phyloP scores from a whole-genome alignment of 202 grass and related monocot species.

The Dendrocalamus latiflorus region DNA sequence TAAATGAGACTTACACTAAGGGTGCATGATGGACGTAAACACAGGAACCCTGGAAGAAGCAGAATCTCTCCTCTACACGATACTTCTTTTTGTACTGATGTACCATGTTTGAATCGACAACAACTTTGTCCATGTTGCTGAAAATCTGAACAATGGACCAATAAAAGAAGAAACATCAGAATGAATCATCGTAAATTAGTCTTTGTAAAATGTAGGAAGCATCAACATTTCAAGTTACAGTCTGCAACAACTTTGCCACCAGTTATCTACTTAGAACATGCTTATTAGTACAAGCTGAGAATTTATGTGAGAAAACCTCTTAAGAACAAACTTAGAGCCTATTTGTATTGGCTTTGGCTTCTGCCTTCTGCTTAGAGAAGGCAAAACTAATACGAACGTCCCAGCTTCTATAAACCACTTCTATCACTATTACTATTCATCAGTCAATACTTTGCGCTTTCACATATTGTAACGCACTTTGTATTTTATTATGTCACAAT shows the following conservation, averaged over 20 bases:
- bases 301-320: not conserved
- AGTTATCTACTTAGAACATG: not conserved
- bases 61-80: slow-evolving; percentile 63
- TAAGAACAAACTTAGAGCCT: not conserved
- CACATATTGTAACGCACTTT: no score
- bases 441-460: no score
- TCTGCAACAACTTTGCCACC: not conserved
- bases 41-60: slow-evolving; percentile 73
- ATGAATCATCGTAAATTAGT: not conserved
- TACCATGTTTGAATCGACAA: slow-evolving; percentile 41
- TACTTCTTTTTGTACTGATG: slow-evolving; percentile 72
- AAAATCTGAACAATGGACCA: slow-evolving; percentile 60
- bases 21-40: slow-evolving; percentile 59
- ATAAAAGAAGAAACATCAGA: slow-evolving; percentile 25
- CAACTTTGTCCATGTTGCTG: slow-evolving; percentile 50
- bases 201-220: not conserved
- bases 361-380: no score
- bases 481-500: no score
- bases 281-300: not conserved
- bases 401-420: no score
- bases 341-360: no score
- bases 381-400: no score
- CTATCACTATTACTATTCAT: no score
- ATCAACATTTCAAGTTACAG: not conserved
- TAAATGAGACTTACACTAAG: slow-evolving; percentile 57